Evolutionary conservation across 176 grass and related monocot genomes (phyloP).

Genomic region (Leersia perrieri): DNA sequence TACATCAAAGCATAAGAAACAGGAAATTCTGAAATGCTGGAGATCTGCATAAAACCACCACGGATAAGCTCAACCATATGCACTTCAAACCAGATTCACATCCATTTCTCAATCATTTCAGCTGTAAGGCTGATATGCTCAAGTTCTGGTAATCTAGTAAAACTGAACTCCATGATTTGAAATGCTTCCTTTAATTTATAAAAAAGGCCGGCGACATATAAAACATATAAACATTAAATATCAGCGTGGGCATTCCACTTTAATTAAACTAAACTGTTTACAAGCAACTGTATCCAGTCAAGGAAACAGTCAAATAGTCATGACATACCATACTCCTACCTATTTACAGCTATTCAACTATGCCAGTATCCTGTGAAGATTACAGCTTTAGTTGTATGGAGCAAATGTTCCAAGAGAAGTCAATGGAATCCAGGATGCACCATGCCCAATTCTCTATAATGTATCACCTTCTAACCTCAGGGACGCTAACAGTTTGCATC

Average conservation of each 20-base stretch:
- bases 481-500: slow-evolving; percentile 3
- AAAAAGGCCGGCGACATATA: not conserved
- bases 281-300: slow-evolving; percentile 2
- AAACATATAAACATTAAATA: slow-evolving; percentile 1
- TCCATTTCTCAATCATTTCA: not conserved
- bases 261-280: slow-evolving; percentile 19
- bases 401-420: not conserved
- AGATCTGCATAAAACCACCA: not conserved
- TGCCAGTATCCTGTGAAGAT: slow-evolving; percentile 7
- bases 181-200: not conserved
- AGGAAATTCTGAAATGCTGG: not conserved
- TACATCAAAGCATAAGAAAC: not conserved
- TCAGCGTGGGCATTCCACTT: slow-evolving; percentile 14
- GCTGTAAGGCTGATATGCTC: not conserved
- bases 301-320: slow-evolving; percentile 13
- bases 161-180: too few species aligned
- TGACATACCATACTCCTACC: slow-evolving; percentile 34
- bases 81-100: not conserved
- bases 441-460: not conserved
- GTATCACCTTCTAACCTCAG: not conserved
- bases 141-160: not conserved
- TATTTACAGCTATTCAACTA: slow-evolving; percentile 43
- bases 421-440: slow-evolving; percentile 26
- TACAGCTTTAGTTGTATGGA: slow-evolving; percentile 20
- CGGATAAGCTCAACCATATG: not conserved